phyloP scores from a whole-genome alignment of 2,329 filamentous ascomycete species.

The Chaetothyriales sp. region DNA sequence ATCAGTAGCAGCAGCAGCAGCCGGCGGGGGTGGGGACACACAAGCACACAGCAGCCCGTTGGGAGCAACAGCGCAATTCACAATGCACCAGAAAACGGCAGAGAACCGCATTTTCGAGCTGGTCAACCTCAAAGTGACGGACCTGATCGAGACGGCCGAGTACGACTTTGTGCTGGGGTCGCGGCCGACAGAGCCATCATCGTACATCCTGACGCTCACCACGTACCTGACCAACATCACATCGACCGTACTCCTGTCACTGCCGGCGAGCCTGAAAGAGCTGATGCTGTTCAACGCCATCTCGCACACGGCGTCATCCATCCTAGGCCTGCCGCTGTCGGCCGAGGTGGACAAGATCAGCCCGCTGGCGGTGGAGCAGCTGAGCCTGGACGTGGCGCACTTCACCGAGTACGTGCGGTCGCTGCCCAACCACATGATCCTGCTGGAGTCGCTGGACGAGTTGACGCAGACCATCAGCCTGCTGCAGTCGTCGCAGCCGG shows the following conservation, averaged over 20 bases:
- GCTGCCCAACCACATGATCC: conserved; percentile 65
- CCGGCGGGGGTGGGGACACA: too few relatives aligned
- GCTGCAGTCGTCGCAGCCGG: conserved; percentile 77
- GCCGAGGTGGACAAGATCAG: conserved; percentile 74
- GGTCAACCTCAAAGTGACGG: conserved; percentile 96
- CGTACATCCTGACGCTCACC: conserved; percentile 91
- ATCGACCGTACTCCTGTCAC: conserved; percentile 78
- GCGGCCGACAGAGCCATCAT: conserved; percentile 60
- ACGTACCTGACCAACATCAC: conserved; percentile 91
- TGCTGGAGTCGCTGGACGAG: conserved; percentile 81
- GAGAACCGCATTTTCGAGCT: conserved; percentile 97
- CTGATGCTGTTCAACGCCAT: conserved; percentile 96
- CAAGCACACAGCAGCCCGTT: conserved; percentile 38
- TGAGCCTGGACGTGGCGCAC: conserved; percentile 72
- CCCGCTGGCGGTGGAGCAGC: conserved; percentile 64
- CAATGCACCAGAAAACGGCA: conserved; percentile 82
- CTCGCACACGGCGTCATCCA: conserved; percentile 75
- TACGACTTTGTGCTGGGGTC: conserved; percentile 70
- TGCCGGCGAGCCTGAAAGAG: conserved; percentile 94
- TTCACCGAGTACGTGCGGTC: conserved; percentile 75
- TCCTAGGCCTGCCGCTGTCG: conserved; percentile 60
- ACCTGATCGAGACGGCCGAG: conserved; percentile 90
- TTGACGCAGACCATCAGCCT: conserved; percentile 83
- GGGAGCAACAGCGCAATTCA: conserved; percentile 68
- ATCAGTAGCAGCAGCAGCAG: conserved; percentile 33